Conservation (phyloP, 768 basidiomycete species). For the Leccinum arenicola region DNA sequence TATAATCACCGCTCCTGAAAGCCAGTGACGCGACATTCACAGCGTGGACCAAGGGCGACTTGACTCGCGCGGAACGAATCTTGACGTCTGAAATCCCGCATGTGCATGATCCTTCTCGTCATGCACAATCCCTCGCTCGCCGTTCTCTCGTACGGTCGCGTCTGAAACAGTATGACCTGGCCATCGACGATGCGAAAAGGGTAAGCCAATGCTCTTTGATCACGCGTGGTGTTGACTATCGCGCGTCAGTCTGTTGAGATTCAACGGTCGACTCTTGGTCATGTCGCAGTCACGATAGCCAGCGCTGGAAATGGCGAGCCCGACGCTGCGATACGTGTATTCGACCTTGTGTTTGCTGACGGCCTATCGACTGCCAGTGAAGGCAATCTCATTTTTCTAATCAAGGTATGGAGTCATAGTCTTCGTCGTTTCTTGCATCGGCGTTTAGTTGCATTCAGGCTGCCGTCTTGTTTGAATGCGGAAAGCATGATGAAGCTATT, state of each 20-base stretch:
- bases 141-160: neutral
- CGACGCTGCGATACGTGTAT: constrained; percentile 1
- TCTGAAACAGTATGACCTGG: neutral
- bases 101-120: neutral
- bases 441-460: neutral
- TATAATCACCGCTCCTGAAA: neutral
- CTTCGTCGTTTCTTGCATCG: accelerated
- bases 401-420: constrained; percentile 5
- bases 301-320: neutral
- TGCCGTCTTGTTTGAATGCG: constrained; percentile 6
- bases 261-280: constrained; percentile 7
- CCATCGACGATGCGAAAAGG: constrained; percentile 7
- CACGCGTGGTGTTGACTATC: neutral
- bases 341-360: constrained; percentile 11
- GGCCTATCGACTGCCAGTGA: neutral
- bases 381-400: constrained; percentile 6
- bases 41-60: constrained; percentile 1
- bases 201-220: neutral
- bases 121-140: constrained; percentile 1
- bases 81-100: neutral
- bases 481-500: constrained; percentile 7
- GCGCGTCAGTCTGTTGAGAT: constrained; percentile 5
- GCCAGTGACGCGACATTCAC: neutral
- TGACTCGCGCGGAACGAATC: neutral
- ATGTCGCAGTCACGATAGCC: constrained; percentile 10